These are phyloP conservation scores for Xanthoconium separans DNA, from an alignment of 1,284 basidiomycete species.

Conservation along the genomic window DNA sequence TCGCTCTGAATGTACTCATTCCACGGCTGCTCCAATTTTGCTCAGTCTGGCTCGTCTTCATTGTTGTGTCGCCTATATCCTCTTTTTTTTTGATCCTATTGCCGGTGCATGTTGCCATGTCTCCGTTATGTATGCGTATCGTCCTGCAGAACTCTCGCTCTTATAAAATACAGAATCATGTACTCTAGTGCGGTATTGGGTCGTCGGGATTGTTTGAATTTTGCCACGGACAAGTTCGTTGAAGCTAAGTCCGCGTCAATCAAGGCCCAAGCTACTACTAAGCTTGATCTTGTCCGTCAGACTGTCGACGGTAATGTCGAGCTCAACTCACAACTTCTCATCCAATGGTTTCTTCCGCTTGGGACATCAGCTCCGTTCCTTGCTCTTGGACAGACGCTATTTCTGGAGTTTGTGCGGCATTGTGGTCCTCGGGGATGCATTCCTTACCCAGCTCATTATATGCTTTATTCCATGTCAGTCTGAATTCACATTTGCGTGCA, in stretches of 20 bases:
- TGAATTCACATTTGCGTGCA: conserved; percentile 4
- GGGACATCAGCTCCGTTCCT: conserved; percentile 5
- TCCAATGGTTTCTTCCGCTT: conserved; percentile 2
- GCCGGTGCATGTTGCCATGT: conserved; percentile 3
- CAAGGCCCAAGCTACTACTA: too few species aligned
- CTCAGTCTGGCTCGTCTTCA: conserved; percentile 1
- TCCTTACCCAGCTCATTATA: conserved; percentile 78
- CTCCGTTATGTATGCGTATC: conserved; percentile 19
- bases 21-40: neutral
- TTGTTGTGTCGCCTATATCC: conserved; percentile 2
- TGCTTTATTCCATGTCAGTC: conserved; percentile 76
- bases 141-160: neutral
- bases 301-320: conserved; percentile 17
- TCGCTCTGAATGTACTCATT: conserved; percentile 3
- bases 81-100: conserved; percentile 17
- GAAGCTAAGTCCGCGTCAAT: too few species aligned
- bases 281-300: too few species aligned
- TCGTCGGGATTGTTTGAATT: too few species aligned
- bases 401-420: conserved; percentile 66
- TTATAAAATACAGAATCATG: conserved; percentile 7
- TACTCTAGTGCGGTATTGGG: neutral
- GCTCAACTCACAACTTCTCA: neutral
- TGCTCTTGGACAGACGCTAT: conserved; percentile 56
- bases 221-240: too few species aligned
- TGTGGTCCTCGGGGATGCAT: conserved; percentile 68